Evolutionary conservation across 768 basidiomycete genomes (phyloP), one percentile per base, ranked within the genome.

Genomic region (Tylopilus vinaceipallidus): DNA sequence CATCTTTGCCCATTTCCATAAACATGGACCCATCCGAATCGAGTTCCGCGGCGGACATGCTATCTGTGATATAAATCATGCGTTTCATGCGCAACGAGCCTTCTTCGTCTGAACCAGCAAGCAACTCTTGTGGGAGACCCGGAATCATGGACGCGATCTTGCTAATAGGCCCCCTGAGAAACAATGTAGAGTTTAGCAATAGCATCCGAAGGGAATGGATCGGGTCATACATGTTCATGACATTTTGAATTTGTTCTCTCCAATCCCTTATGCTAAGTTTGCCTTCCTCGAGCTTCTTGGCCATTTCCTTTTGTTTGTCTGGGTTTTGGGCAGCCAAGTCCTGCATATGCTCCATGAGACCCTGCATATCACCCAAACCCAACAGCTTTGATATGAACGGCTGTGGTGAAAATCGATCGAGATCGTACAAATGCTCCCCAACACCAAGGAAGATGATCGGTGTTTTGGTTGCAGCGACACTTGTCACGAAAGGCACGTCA

Each of bases 81-180:
- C 95, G 86, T 71, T 98, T 98, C 83, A 99, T 84, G 49, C 92
- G 86, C 51, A 79, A 65, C 6, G 87, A 81, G 26, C 91, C 92
- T 59, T 99, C 95, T 68, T 98, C 95, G 62, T 98, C 95, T 22
- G 87, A 88, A 23, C 92, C 95, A 61, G 90, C 86, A 49, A 98
- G 78, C 58, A 98, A 72, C 36, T 91, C 92, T 58, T 93, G 89
- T 12, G 92, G 89, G 54, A 99, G 80, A 23, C 97, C 97, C 3
- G 97, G 97, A 52, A 99, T 99, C 93, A 98, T 98, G 14, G 90
- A 92, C 24, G 97, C 94, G 61, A 99, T 95, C 71, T 99, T 99
- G 63, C 89, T 92, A 47, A 99, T 83, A 8, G 97, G 95, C n/a
- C 97, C 97, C 91, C 95, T 97, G 62, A 9, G 56, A 56, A 47